Evolutionary conservation across 495 filamentous ascomycete genomes (phyloP), one percentile per base, ranked within the genome.

Genomic region (Annulohypoxylon bovei): DNA sequence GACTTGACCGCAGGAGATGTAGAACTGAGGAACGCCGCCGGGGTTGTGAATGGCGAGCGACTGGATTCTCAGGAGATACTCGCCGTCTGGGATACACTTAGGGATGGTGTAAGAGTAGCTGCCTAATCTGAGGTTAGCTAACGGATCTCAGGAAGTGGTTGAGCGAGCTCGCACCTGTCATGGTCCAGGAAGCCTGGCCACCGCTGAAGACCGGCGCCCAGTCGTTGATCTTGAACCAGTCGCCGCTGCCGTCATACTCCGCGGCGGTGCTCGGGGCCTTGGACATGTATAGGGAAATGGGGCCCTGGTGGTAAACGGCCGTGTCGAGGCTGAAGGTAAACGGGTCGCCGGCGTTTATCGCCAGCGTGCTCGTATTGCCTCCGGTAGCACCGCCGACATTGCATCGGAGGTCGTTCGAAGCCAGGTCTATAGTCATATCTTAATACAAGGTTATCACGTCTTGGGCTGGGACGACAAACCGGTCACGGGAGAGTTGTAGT

Each of bases 51-150:
- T 84, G 40, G 81, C 88, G n/a, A 90, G 82, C 18, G 84, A 83
- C 73, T 90, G 87, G 57, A 86, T 85, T 3, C 88, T 83, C 54
- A 90, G 78, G 55, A 91, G 85, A 65, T 91, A 91, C 61, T 89
- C 84, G 55, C 88, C 88, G 49, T 76, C 77, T 0, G 83, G 79
- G 67, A 88, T 80, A 56, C 79, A 81, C 66, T 80, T 78, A 12
- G 88, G 88, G 66, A 90, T 85, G 44, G 79, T 85, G 77, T 81
- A 83, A 20, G 76, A 78, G 77, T 88, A 89, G 20, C 76, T 74
- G 59, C 73, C 81, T 82, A 30, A 23, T 0, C 33, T 35, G 22
- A 5, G 2, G 12, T 37, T 39, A 60, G 20, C 16, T 25, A 16
- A 2, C 6, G 33, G 14, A 11, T 4, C 33, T 11, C 5, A 37